Percentiles rank a stretch among this genome's conserved stretches.
Conservation (phyloP, 768 basidiomycete species). For the Dentipellis fragilis region DNA sequence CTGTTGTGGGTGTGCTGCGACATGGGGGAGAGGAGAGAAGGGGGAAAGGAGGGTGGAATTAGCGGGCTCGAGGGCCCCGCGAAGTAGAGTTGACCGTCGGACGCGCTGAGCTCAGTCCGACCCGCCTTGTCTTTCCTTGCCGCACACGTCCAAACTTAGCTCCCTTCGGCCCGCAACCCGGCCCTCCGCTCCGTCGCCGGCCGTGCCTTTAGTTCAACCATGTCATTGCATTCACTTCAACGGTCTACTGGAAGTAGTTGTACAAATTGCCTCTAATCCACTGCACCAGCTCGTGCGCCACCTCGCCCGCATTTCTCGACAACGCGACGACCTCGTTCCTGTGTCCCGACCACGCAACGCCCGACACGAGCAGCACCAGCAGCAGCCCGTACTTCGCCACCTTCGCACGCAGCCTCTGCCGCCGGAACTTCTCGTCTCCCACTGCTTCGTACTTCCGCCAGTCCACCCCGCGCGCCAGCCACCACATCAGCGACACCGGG, state of each 20-base stretch:
- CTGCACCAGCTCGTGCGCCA: background rate
- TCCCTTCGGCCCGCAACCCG: background rate
- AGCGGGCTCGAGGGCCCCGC: background rate
- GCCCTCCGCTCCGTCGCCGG: no score
- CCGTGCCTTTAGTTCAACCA: no score
- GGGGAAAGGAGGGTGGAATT: conserved; percentile 5
- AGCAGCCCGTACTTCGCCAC: background rate
- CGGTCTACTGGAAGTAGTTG: background rate
- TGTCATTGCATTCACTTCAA: no score
- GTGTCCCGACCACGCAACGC: background rate
- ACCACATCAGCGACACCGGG: conserved; percentile 41
- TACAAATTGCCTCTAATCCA: conserved; percentile 1
- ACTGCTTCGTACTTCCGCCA: conserved; percentile 36
- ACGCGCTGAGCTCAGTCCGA: background rate
- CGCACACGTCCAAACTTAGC: background rate
- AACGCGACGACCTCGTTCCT: no score
- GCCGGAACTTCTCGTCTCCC: conserved; percentile 25
- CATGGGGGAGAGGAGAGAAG: conserved; percentile 16
- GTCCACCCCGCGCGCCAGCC: conserved; percentile 31
- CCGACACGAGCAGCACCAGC: background rate
- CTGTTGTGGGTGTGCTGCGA: conserved; percentile 35
- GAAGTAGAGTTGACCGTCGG: conserved; percentile 5
- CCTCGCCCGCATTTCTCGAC: background rate
- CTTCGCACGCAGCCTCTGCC: conserved; percentile 16
- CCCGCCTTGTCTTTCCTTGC: no score